These are phyloP conservation scores for Yamadazyma oceani DNA, from an alignment of 1,139 yeast species.

Conservation along the genomic window DNA sequence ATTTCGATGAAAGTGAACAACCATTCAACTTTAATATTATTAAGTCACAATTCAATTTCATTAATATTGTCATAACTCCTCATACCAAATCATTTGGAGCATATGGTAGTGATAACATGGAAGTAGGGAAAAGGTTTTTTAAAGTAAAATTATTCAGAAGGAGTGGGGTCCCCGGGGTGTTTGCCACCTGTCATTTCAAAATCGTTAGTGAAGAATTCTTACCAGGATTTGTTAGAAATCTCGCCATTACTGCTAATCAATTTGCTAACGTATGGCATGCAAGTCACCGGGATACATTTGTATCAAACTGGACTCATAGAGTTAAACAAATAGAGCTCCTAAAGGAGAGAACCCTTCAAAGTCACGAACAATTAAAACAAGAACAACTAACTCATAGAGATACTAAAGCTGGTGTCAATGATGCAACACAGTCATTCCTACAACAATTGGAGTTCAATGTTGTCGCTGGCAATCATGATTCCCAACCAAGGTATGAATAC, in stretches of 20 bases:
- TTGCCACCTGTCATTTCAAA: constrained; percentile 76
- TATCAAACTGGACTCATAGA: constrained; percentile 68
- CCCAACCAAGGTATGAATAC: constrained; percentile 14
- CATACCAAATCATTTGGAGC: constrained; percentile 31
- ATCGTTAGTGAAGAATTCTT: constrained; percentile 60
- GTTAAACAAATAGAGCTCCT: constrained; percentile 56
- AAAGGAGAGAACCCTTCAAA: constrained; percentile 39
- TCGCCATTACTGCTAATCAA: constrained; percentile 65
- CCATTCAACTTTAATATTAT: constrained; percentile 72
- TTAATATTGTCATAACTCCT: constrained; percentile 77
- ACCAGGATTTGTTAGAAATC: constrained; percentile 63
- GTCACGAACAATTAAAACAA: constrained; percentile 25
- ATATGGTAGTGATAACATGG: neutral
- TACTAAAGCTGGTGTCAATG: constrained; percentile 15
- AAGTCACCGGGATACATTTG: constrained; percentile 40
- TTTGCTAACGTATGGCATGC: constrained; percentile 78
- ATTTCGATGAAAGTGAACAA: constrained; percentile 68
- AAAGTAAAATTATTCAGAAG: constrained; percentile 65
- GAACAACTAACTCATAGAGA: constrained; percentile 14
- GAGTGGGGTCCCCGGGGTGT: constrained; percentile 72
- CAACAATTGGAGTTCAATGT: constrained; percentile 26
- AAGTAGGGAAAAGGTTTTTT: constrained; percentile 30
- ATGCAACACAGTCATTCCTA: constrained; percentile 29
- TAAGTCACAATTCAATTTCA: constrained; percentile 77
- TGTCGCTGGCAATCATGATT: constrained; percentile 9